Base-by-base conservation (phyloP, 495 filamentous ascomycete genomes). In the Trichoderma parareesei region DNA sequence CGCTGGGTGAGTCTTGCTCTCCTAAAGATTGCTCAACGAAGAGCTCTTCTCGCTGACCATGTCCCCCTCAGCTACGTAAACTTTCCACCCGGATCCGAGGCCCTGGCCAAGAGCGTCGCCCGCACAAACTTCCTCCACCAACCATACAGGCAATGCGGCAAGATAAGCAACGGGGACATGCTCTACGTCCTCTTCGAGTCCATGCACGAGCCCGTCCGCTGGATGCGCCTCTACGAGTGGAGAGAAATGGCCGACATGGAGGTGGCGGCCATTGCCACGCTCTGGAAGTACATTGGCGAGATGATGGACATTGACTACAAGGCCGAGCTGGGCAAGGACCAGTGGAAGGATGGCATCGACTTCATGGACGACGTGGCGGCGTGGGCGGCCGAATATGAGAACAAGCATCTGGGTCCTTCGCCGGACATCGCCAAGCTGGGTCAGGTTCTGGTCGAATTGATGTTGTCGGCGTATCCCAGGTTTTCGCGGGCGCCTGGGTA, bases 51-150 rank as follows among this genome's bases (percentile, higher is more conserved):
- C 68, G 48, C 65, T 71, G 33, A 73, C 11, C 37, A 40, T 18
- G 10, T 49, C n/a, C 16, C 53, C 13, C 8, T 38, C 27, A 63
- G 61, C 61, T 63, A 33, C 9, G 42, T 20, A n/a, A 20, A 18
- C 3, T 63, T 73, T 67, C 70, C 75, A 13, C 86, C 87, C 0
- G 73, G 76, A 11, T 79, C 80, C 1, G 71, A 75, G 7, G 78
- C 86, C 9, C 71, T 81, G 8, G 73, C 76, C 18, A 72, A 72
- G 46, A 82, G 82, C 18, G 76, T 90, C 41, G 82, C 83, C 4
- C 82, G 88, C 55, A 89, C 88, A 71, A 88, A 88, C 69, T 90
- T 78, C 69, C 76, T 91, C 20, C 88, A 90, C 67, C 77, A 75
- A 59, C 72, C 73, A n/a, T 89, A 89, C 71, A 75, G 78, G 13